Base-by-base conservation (phyloP, 2,329 filamentous ascomycete species). In the Clonostachys byssicola region DNA sequence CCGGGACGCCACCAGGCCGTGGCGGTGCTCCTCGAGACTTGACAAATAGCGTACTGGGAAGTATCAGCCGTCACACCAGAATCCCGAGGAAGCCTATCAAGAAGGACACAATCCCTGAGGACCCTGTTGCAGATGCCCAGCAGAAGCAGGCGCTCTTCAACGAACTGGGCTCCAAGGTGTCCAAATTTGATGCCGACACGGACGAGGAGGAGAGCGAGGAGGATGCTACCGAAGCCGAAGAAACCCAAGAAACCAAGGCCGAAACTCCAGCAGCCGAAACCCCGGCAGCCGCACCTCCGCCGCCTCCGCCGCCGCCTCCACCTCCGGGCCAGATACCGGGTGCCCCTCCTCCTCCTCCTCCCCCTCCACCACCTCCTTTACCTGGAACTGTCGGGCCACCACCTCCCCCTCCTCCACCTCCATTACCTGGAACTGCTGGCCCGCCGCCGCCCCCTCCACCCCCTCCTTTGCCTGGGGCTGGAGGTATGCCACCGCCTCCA, bases 121-220 rank as follows among this genome's bases (percentile, higher is more conserved):
- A 73, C 20, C 63, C 64, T 33, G 73, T 75, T 16, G 72, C 71
- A 13, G 80, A 78, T 34, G 77, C 81, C 41, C 63, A 59, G 18
- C 66, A 80, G 43, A 83, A 86, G 36, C 81, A 77, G 30, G 74
- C 85, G 39, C 67, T 92, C 20, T 70, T 82, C 56, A 76, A 81
- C 59, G 82, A 96, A 66, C 85, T 96, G 55, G 80, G 83, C 34
- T 80, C 84, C 44, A 94, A 88, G 67, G 80, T 92, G 58, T 86
- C 85, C 68, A 81, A 73, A 51, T 81, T 83, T 57, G 88, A 88
- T 59, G 86, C 86, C 60, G 88, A 91, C 56, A 86, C 83, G 34
- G 85, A 88, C 55, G 81, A 82, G 54, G 81, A 76, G 40, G 86
- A 81, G 46, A 75, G 23, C 9, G 23, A 30, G 5, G 23, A 30